These are phyloP conservation scores for Rutstroemia sp. DNA, from an alignment of 2,329 filamentous ascomycete genomes.

Conservation along the genomic window DNA sequence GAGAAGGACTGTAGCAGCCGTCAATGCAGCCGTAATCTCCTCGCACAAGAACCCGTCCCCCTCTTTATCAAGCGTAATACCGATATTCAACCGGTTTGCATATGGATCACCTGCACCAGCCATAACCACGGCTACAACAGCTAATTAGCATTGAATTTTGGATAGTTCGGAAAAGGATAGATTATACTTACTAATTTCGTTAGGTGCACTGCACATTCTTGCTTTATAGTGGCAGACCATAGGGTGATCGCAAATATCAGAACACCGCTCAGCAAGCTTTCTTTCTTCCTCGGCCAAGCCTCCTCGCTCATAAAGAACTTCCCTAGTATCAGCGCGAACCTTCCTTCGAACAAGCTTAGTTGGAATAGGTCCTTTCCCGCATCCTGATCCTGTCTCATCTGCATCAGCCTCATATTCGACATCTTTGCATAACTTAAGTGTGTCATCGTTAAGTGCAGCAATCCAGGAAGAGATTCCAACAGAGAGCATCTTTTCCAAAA, in stretches of 20 bases:
- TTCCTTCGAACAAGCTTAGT: neutral
- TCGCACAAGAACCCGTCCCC: neutral
- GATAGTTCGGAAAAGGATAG: neutral
- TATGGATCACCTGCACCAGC: neutral
- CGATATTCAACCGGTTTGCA: neutral
- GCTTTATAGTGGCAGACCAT: neutral
- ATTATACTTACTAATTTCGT: neutral
- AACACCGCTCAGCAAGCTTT: too few species aligned
- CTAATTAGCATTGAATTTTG: neutral
- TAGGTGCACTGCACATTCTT: neutral
- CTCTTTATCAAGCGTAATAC: neutral
- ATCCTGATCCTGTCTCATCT: neutral
- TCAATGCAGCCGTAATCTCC: neutral
- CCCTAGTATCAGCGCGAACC: neutral
- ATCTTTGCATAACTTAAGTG: neutral
- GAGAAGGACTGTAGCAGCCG: neutral
- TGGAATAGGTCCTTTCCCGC: neutral
- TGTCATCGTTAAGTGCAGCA: neutral
- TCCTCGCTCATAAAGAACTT: neutral
- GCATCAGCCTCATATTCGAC: neutral
- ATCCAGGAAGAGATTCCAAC: neutral
- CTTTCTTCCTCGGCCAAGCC: too few species aligned
- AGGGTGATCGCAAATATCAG: neutral
- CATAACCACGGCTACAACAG: neutral
- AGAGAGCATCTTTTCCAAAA: neutral